Percentiles rank a stretch among this genome's conserved stretches.
Evolutionary conservation across 768 basidiomycete genomes (phyloP).

Genomic region (Glaciozyma antarctica): DNA sequence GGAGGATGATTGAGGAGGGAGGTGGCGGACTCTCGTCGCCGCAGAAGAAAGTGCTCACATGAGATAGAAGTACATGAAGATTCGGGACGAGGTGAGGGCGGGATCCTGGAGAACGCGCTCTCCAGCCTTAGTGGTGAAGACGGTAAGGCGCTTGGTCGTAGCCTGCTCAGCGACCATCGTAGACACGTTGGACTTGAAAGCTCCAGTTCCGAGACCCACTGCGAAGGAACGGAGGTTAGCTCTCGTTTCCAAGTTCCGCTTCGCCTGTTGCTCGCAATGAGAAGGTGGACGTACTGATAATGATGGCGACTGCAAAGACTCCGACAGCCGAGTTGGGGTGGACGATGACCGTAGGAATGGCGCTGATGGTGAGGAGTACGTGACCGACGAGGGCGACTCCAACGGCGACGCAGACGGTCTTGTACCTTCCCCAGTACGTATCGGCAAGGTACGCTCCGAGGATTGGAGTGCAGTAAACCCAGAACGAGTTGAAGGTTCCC

Average conservation of each 20-base stretch:
- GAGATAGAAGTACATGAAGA: conserved; percentile 48
- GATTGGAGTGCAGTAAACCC: too few relatives aligned
- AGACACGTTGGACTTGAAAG: conserved; percentile 66
- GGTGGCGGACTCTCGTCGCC: too few relatives aligned
- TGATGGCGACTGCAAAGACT: conserved; percentile 50
- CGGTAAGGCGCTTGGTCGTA: conserved; percentile 7
- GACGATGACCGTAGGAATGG: conserved; percentile 47
- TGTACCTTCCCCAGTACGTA: conserved; percentile 62
- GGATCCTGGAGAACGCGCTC: conserved; percentile 72
- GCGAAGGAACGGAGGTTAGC: too few relatives aligned
- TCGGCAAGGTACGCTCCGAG: conserved; percentile 48
- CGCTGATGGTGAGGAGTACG: conserved; percentile 23
- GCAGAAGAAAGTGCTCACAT: too few relatives aligned
- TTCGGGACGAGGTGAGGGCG: conserved; percentile 53
- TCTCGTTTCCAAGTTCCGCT: too few relatives aligned
- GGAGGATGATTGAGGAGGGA: conserved; percentile 6
- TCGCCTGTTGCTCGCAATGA: too few relatives aligned
- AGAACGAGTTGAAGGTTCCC: too few relatives aligned
- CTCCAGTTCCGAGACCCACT: conserved; percentile 49
- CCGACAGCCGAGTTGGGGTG: conserved; percentile 44
- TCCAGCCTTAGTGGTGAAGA: conserved; percentile 41
- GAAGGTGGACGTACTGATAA: conserved; percentile 42
- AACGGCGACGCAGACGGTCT: conserved; percentile 58
- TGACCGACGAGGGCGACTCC: conserved; percentile 47
- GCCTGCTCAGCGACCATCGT: conserved; percentile 67